Evolutionary conservation across 2,329 filamentous ascomycete genomes (phyloP), one percentile per base, ranked within the genome.

Genomic region (Trichoderma sp.): DNA sequence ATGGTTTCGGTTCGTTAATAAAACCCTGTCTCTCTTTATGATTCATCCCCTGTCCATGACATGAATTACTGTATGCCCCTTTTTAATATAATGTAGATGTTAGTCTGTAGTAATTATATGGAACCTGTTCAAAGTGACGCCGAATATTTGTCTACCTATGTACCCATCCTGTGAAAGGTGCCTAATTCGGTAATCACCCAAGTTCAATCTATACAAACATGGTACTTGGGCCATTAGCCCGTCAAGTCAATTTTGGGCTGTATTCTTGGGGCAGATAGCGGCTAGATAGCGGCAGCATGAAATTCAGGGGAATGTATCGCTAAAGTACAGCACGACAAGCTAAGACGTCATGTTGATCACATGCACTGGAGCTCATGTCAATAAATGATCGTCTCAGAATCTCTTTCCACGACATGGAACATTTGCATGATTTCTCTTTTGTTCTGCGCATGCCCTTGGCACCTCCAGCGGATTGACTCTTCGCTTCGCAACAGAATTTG

Each of bases 301-400:
- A 27, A 35, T 45, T 48, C 27, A 48, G 50, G 52, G 39, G 63
- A 45, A 57, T n/a, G 63, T 65, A 57, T 7, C 37, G 19, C 19
- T 2, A 12, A 32, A 35, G 52, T 65, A 35, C 15, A 25, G 9
- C 22, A 4, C 37, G 2, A 3, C 39, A 19, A 15, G 63, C 63
- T 48, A 65, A 63, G 57, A 67, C 66, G 66, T 67, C 66, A 67
- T 67, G 58, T 50, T 57, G 58, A 67, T 67, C 66, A 67, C 66
- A 67, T 67, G 66, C 66, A 22, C 50, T 32, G 8, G 19, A 63
- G 57, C 52, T 45, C 61, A 65, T 57, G 13, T 65, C 52, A 56
- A 35, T 35, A 56, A 65, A 8, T 29, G 9, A 8, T 39, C 22
- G 27, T 65, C 29, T 35, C 52, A 22, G 34, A 52, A 39, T 29